Base-by-base conservation (phyloP, 2,329 filamentous ascomycete species). In the Pestalotiopsis sp. region DNA sequence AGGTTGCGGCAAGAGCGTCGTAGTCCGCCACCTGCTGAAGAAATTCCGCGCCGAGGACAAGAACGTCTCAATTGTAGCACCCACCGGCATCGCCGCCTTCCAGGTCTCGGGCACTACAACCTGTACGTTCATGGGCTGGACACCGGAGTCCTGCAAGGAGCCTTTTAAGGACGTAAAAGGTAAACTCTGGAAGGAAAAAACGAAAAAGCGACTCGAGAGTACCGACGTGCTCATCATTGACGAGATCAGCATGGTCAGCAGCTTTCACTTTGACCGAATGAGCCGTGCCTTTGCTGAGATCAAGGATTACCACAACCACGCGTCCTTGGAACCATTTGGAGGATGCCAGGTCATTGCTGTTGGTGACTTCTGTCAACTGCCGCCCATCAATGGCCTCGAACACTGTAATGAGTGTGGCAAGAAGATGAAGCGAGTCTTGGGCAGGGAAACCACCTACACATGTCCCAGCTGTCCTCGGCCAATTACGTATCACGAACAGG, bases 171-270 rank as follows among this genome's bases (percentile, higher is more conserved):
- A 77, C 0, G 68, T 87, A 25, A 75, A 74, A 4, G 27, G 5
- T 4, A 27, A 27, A 1, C 27, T 27, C 4, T 27, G 4, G 3
- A 27, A 4, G 5, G 5, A 27, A 4, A 3, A 3, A 4, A 27
- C 27, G 27, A 27, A 4, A 27, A 27, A 27, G 27, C 27, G 27
- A 0, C 76, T 89, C 1, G 72, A 27, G 0, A 41, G 75, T 0
- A 88, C 85, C 0, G 81, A 90, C 62, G 84, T 89, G 0, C 80
- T 92, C 1, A 82, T 92, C 36, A 87, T 92, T 17, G 89, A 92
- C 71, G 90, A 92, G 76, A 87, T 92, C 68, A 89, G 85, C 69
- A 92, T 92, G 90, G 81, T 91, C 0, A 87, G 89, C 62, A 87
- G 84, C 66, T 74, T 83, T 5, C 81, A 85, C 59, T 84, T 90